Conservation (phyloP, 352 stramenopile species). For the Pythium insidiosum region DNA sequence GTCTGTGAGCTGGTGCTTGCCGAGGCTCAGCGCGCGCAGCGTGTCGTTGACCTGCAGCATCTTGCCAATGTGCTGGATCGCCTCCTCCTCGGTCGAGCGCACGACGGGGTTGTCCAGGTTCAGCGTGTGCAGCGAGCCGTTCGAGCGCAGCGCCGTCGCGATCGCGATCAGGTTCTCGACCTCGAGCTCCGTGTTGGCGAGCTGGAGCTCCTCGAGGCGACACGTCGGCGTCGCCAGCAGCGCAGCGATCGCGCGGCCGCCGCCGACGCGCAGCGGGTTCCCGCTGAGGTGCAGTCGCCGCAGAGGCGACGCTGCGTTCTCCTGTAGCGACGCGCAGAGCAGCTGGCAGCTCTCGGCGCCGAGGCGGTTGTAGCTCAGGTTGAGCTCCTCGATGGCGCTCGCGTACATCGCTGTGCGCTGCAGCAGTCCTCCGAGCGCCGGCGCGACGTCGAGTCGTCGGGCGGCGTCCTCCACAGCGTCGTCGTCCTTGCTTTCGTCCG, state of each 20-base stretch:
- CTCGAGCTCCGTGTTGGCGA: slow-evolving; percentile 49
- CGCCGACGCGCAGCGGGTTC: slow-evolving; percentile 41
- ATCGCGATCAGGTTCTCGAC: slow-evolving; percentile 66
- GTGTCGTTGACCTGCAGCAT: slow-evolving; percentile 67
- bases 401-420: slow-evolving; percentile 36
- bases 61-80: slow-evolving; percentile 64
- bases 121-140: slow-evolving; percentile 25
- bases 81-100: slow-evolving; percentile 52
- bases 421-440: slow-evolving; percentile 34
- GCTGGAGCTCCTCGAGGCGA: slow-evolving; percentile 34
- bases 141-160: slow-evolving; percentile 32
- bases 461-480: slow-evolving; percentile 22
- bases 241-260: slow-evolving; percentile 41
- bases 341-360: slow-evolving; percentile 48
- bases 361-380: slow-evolving; percentile 51
- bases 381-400: slow-evolving; percentile 40
- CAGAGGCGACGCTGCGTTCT: slow-evolving; percentile 21
- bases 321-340: slow-evolving; percentile 37
- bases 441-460: slow-evolving; percentile 34
- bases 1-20: slow-evolving; percentile 70
- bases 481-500: slow-evolving; percentile 14
- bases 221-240: slow-evolving; percentile 26
- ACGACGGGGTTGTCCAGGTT: slow-evolving; percentile 62
- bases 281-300: slow-evolving; percentile 32
- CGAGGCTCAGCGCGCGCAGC: slow-evolving; percentile 43